phyloP scores from a whole-genome alignment of 768 basidiomycete species.

The Rhodotorula diobovata region DNA sequence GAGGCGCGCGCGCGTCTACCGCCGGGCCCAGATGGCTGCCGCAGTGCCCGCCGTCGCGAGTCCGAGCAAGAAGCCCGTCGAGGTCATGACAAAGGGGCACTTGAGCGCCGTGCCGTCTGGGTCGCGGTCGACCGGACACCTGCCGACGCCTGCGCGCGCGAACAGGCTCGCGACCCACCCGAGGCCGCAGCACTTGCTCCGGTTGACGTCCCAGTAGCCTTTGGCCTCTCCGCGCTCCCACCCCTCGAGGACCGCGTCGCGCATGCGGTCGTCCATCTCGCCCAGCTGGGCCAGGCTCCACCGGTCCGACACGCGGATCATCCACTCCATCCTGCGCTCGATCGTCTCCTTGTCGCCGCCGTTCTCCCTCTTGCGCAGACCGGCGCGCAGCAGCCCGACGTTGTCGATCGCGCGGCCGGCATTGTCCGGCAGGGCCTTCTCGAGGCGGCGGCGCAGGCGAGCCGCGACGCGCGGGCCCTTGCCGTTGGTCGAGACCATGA shows the following conservation, averaged over 20 bases:
- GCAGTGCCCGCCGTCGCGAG: neutral
- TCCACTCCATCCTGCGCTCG: conserved; percentile 83
- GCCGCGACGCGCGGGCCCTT: conserved; percentile 86
- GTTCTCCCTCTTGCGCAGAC: conserved; percentile 71
- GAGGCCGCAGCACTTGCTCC: neutral
- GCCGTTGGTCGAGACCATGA: conserved; percentile 94
- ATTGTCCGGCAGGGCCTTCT: conserved; percentile 62
- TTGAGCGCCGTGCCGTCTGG: conserved; percentile 18
- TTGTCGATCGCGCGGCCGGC: conserved; percentile 73
- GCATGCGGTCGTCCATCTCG: conserved; percentile 61
- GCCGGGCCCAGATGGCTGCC: neutral
- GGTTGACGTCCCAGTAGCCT: conserved; percentile 39
- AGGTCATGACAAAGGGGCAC: conserved; percentile 31
- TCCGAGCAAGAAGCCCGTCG: conserved; percentile 18
- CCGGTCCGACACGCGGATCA: conserved; percentile 74
- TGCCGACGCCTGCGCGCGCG: neutral
- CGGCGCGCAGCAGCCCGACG: conserved; percentile 68
- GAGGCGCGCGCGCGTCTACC: no score
- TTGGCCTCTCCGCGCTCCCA: conserved; percentile 64
- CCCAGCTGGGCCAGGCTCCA: conserved; percentile 83
- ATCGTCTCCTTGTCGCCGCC: conserved; percentile 68
- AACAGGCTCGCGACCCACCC: conserved; percentile 6
- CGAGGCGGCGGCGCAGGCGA: conserved; percentile 67
- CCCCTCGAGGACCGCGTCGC: conserved; percentile 67
- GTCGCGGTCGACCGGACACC: conserved; percentile 23